Evolutionary conservation across 306 rosid genomes (phyloP), one percentile per base, ranked within the genome.

Genomic region (Ormosia emarginata): DNA sequence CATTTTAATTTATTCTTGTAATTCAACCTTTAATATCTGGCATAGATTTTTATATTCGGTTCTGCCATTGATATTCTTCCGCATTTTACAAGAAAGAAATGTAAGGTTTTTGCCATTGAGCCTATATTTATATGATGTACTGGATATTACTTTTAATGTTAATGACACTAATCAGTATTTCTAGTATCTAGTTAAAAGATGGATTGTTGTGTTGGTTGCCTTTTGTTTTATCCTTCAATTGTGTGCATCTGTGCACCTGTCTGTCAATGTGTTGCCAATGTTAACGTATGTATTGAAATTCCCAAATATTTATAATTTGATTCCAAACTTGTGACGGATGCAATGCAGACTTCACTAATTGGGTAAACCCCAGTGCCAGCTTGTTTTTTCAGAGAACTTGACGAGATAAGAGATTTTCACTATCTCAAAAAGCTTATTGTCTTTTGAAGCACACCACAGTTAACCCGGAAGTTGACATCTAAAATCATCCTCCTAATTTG

Each of bases 1-100:
- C 37, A 39, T 55, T 79, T 36, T 76, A 68, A 85, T 75, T 74
- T 86, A 84, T 82, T 79, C 66, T 69, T 86, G 82, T 88, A 85
- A 66, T 52, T 72, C 56, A 50, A 65, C 74, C 67, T 82, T 82
- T 30, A 63, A 30, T 24, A 57, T 83, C 52, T 39, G 75, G 66
- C 29, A 14, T 34, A 72, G 6, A 71, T 14, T 81, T 83, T 72
- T 55, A 46, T 63, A 44, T 36, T 70, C 63, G 71, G 29, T 63
- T 46, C 53, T 75, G 43, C 34, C 57, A 36, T 41, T 41, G 79
- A 55, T 71, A 34, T 43, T 29, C 44, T n/a, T 64, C 37, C 2
- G 8, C 70, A 50, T 59, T 61, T 79, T 32, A 74, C 65, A 63
- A 37, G 61, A 67, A 74, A 29, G 12, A 43, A 52, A 34, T 71